phyloP scores from a whole-genome alignment of 2,329 filamentous ascomycete genomes.

The Stagonosporopsis vannaccii region DNA sequence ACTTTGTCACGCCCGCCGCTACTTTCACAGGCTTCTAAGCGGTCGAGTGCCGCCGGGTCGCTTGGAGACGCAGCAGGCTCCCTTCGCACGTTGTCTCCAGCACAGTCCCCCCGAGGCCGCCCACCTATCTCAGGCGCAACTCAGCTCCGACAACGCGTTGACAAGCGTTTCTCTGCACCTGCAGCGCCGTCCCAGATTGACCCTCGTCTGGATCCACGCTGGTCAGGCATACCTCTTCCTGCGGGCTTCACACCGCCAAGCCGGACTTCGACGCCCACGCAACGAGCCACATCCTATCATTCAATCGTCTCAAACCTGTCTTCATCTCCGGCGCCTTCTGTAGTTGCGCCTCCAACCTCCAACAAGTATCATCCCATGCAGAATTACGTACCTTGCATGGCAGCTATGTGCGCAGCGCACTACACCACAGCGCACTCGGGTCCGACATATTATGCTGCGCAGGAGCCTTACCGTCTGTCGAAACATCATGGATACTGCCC shows the following conservation, averaged over 20 bases:
- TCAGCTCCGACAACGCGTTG: slow-evolving; percentile 13
- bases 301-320: slow-evolving; percentile 26
- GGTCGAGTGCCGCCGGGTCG: slow-evolving; percentile 6
- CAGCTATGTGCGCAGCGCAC: slow-evolving; percentile 32
- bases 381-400: slow-evolving; percentile 42
- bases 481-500: slow-evolving; percentile 40
- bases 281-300: slow-evolving; percentile 31
- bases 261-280: slow-evolving; percentile 9
- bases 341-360: slow-evolving; percentile 12
- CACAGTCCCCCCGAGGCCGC: slow-evolving; percentile 14
- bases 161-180: slow-evolving; percentile 27
- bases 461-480: slow-evolving; percentile 37
- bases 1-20: slow-evolving; percentile 11
- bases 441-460: slow-evolving; percentile 38
- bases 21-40: slow-evolving; percentile 8
- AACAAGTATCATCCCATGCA: slow-evolving; percentile 41
- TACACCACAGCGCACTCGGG: slow-evolving; percentile 35
- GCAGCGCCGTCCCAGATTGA: slow-evolving; percentile 11
- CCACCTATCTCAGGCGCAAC: slow-evolving; percentile 8
- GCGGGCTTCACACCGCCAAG: slow-evolving; percentile 26
- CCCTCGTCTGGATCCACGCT: slow-evolving; percentile 23
- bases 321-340: slow-evolving; percentile 28
- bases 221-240: slow-evolving; percentile 26
- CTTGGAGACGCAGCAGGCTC: background rate
- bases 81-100: slow-evolving; percentile 5